Percentiles rank a stretch among this genome's conserved stretches.
phyloP scores from a whole-genome alignment of 192 early-diverging fungal species.

The Podila epigama region DNA sequence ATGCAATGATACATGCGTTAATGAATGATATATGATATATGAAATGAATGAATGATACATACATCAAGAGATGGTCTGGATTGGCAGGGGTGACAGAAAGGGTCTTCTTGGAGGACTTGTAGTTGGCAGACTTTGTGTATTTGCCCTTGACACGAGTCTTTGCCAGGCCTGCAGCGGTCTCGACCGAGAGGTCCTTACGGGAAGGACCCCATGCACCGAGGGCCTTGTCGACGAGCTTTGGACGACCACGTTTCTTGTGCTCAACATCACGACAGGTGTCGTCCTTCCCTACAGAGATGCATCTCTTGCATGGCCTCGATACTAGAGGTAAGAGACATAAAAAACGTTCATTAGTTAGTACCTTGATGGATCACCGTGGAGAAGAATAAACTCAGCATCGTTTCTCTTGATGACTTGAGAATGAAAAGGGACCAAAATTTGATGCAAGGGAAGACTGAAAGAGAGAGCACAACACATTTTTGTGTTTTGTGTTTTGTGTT shows the following conservation, averaged over 20 bases:
- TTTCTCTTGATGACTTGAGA: not conserved
- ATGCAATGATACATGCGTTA: not conserved
- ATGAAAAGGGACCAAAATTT: no score
- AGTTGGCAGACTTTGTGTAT: slow-evolving; percentile 39
- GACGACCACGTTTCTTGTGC: slow-evolving; percentile 89
- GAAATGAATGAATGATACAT: no score
- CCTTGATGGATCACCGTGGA: no score
- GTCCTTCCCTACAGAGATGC: slow-evolving; percentile 72
- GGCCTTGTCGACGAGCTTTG: slow-evolving; percentile 73
- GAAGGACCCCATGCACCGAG: slow-evolving; percentile 20
- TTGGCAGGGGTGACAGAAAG: not conserved
- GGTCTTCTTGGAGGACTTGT: slow-evolving; percentile 37
- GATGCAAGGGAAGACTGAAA: no score
- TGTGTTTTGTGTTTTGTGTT: not conserved
- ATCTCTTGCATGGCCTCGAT: slow-evolving; percentile 81
- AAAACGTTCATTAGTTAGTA: not conserved
- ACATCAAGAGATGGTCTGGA: not conserved
- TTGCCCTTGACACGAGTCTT: slow-evolving; percentile 34
- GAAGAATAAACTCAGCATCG: no score
- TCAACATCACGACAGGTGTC: slow-evolving; percentile 88
- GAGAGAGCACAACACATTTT: no score
- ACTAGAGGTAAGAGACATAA: slow-evolving; percentile 40
- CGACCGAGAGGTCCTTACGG: slow-evolving; percentile 23
- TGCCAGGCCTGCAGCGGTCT: slow-evolving; percentile 3
- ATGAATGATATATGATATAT: no score